phyloP scores from a whole-genome alignment of 1,284 basidiomycete species.

The Ustilago trichophora region DNA sequence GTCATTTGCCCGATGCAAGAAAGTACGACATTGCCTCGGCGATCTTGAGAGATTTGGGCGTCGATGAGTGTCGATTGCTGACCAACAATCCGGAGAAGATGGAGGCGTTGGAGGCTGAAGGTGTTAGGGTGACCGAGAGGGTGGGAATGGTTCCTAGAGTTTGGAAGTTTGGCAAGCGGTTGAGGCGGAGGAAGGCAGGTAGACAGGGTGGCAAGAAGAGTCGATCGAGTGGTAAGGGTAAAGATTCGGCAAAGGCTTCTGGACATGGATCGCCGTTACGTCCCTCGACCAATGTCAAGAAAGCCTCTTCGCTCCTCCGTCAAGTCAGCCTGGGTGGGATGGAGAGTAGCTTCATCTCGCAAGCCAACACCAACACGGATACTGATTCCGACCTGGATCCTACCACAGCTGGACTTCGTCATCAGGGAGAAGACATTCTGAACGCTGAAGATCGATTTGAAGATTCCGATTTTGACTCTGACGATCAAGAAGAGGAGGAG shows the following conservation, averaged over 20 bases:
- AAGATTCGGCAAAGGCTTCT: not conserved
- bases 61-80: conserved; percentile 77
- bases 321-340: conserved; percentile 17
- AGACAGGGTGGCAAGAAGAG: conserved; percentile 3
- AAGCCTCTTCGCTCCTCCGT: conserved; percentile 16
- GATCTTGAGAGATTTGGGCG: conserved; percentile 85
- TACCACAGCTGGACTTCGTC: conserved; percentile 18
- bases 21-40: conserved; percentile 90
- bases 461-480: conserved; percentile 8
- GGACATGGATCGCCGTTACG: too few species aligned
- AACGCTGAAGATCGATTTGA: conserved; percentile 13
- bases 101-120: conserved; percentile 83
- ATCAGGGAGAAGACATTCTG: conserved; percentile 29
- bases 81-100: conserved; percentile 99
- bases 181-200: conserved; percentile 22
- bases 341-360: conserved; percentile 38
- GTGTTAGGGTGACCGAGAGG: conserved; percentile 81
- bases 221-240: not conserved
- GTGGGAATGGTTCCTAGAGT: conserved; percentile 93
- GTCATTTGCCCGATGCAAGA: conserved; percentile 91
- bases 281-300: too few species aligned
- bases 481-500: conserved; percentile 20
- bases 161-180: conserved; percentile 72
- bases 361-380: conserved; percentile 20
- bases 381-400: conserved; percentile 12